Percentiles rank a stretch among this genome's conserved stretches.
Evolutionary conservation across 176 grass and related monocot genomes (phyloP).

Genomic region (Phyllostachys edulis): DNA sequence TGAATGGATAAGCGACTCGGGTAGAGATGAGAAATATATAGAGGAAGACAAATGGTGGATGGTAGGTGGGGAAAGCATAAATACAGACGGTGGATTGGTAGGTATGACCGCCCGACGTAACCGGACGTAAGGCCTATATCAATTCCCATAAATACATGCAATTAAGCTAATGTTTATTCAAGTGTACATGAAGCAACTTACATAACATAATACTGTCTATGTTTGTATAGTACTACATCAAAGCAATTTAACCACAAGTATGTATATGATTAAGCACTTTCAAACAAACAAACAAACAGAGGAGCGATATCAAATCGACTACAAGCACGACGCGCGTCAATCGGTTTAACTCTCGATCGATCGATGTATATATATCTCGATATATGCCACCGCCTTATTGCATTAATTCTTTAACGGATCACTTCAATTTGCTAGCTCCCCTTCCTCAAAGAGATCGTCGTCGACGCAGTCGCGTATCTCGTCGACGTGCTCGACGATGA

Average conservation of each 20-base stretch:
- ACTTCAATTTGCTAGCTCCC: not conserved
- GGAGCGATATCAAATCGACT: not conserved
- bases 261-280: not conserved
- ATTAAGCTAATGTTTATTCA: not conserved
- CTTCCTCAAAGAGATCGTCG: conserved; percentile 25
- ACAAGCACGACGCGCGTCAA: not conserved
- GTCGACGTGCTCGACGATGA: conserved; percentile 52
- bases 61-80: too few species aligned
- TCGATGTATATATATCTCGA: not conserved
- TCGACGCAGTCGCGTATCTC: conserved; percentile 35
- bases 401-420: not conserved
- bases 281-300: not conserved
- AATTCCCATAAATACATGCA: too few species aligned
- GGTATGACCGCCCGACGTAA: too few species aligned
- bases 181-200: not conserved
- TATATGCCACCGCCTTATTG: not conserved
- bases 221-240: not conserved
- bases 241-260: not conserved
- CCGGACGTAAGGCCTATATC: too few species aligned
- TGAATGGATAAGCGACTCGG: too few species aligned
- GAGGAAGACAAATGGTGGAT: too few species aligned
- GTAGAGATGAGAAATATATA: too few species aligned
- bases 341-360: not conserved
- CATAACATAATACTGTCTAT: not conserved
- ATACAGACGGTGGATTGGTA: too few species aligned